Evolutionary conservation across 2,329 filamentous ascomycete species (phyloP).

Genomic region (Aspergillus hortae): DNA sequence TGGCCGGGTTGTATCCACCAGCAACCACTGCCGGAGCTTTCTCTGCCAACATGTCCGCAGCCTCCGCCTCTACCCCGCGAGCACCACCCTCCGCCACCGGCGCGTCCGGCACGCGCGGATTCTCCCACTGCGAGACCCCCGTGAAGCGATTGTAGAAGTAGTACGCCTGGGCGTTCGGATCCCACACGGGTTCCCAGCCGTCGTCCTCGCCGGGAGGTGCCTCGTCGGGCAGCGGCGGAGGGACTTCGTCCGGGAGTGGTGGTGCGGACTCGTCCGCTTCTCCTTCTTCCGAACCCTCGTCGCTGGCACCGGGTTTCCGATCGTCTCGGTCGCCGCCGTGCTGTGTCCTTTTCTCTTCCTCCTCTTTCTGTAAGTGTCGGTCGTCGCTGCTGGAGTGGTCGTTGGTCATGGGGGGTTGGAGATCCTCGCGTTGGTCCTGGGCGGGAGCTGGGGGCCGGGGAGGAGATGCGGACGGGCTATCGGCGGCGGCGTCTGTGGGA

Average conservation of each 20-base stretch:
- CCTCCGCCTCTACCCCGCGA: constrained; percentile 31
- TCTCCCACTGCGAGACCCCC: constrained; percentile 74
- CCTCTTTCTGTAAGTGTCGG: constrained; percentile 41
- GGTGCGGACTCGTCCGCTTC: constrained; percentile 27
- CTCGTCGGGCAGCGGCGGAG: constrained; percentile 53
- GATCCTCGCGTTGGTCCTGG: background rate
- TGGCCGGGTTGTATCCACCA: constrained; percentile 89
- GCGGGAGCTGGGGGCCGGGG: background rate
- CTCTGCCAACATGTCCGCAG: constrained; percentile 31
- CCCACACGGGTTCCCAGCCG: constrained; percentile 82
- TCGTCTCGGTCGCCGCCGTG: constrained; percentile 12
- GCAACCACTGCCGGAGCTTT: constrained; percentile 40
- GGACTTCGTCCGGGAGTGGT: constrained; percentile 41
- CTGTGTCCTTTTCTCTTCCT: constrained; percentile 26
- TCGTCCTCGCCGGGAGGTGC: constrained; percentile 53
- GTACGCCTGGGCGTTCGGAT: constrained; percentile 63
- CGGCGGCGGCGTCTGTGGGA: constrained; percentile 6
- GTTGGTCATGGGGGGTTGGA: background rate
- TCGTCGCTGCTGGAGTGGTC: background rate
- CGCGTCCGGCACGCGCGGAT: constrained; percentile 66
- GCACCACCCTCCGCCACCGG: constrained; percentile 21
- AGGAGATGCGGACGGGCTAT: constrained; percentile 5
- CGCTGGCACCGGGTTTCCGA: constrained; percentile 9
- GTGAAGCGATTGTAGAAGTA: constrained; percentile 86
- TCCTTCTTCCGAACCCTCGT: constrained; percentile 12